Evolutionary conservation across 768 basidiomycete species (phyloP).

Genomic region (Dioszegia crocea): DNA sequence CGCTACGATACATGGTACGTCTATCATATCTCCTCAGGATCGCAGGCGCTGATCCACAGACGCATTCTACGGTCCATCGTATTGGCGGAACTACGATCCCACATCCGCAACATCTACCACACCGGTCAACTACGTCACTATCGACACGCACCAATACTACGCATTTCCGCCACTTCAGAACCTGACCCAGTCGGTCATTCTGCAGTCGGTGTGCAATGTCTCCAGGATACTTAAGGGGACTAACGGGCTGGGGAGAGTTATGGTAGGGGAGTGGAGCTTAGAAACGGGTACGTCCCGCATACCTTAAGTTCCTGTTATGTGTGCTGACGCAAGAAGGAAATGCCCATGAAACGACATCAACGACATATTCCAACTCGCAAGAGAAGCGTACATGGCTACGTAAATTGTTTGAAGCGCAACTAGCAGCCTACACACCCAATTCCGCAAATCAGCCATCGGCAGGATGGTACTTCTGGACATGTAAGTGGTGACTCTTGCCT

Average conservation of each 20-base stretch:
- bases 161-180: constrained; percentile 44
- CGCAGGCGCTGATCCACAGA: constrained; percentile 15
- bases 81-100: constrained; percentile 45
- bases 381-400: constrained; percentile 47
- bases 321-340: background rate
- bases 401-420: constrained; percentile 46
- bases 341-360: background rate
- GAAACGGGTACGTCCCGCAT: constrained; percentile 36
- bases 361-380: constrained; percentile 13
- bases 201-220: constrained; percentile 44
- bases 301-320: constrained; percentile 15
- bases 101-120: constrained; percentile 3
- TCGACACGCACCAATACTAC: constrained; percentile 49
- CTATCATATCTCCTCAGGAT: background rate
- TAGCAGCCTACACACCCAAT: constrained; percentile 40
- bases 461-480: constrained; percentile 50
- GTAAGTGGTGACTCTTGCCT: constrained; percentile 20
- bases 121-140: constrained; percentile 15
- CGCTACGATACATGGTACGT: constrained; percentile 40
- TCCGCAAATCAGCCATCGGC: constrained; percentile 23
- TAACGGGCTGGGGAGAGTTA: constrained; percentile 8
- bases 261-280: constrained; percentile 49
- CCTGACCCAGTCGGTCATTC: constrained; percentile 37
- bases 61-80: constrained; percentile 44
- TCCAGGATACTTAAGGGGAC: constrained; percentile 28